These are phyloP conservation scores for Prototheca cutis DNA, from an alignment of 163 green algal genomes.

Conservation along the genomic window DNA sequence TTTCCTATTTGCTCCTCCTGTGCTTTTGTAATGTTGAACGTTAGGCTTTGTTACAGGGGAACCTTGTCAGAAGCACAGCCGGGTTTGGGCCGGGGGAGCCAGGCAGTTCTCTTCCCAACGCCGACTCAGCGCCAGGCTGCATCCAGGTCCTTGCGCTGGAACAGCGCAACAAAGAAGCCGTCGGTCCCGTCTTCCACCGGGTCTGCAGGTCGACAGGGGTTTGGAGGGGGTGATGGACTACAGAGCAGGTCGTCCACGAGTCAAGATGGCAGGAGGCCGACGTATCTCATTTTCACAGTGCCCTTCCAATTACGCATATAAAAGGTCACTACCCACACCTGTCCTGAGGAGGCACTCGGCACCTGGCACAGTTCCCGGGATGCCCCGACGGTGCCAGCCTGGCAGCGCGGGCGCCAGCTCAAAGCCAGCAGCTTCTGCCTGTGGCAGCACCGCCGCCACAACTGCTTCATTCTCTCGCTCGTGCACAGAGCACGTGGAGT, in stretches of 20 bases:
- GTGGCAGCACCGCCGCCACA: conserved; percentile 62
- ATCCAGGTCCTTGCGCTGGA: conserved; percentile 30
- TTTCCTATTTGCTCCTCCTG: neutral
- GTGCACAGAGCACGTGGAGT: conserved; percentile 87
- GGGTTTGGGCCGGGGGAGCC: too few species aligned
- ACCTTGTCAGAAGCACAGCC: too few species aligned
- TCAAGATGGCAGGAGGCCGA: too few species aligned
- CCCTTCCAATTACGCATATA: neutral
- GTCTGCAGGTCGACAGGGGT: too few species aligned
- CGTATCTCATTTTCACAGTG: too few species aligned
- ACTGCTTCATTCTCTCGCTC: conserved; percentile 89
- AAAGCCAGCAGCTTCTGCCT: conserved; percentile 44
- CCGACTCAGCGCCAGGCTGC: neutral
- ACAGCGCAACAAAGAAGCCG: conserved; percentile 84
- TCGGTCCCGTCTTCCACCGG: conserved; percentile 61
- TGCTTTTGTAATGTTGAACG: too few species aligned
- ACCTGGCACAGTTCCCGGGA: conserved; percentile 1
- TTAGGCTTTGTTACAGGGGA: too few species aligned
- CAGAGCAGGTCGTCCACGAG: too few species aligned
- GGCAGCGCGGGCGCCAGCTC: conserved; percentile 52
- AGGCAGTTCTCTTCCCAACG: too few species aligned
- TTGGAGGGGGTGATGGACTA: too few species aligned
- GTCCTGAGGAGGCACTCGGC: conserved; percentile 40
- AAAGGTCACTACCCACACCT: conserved; percentile 15
- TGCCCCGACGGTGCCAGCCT: conserved; percentile 39